Conservation (phyloP, 1,284 basidiomycete genomes). For the Ganoderma sp. region DNA sequence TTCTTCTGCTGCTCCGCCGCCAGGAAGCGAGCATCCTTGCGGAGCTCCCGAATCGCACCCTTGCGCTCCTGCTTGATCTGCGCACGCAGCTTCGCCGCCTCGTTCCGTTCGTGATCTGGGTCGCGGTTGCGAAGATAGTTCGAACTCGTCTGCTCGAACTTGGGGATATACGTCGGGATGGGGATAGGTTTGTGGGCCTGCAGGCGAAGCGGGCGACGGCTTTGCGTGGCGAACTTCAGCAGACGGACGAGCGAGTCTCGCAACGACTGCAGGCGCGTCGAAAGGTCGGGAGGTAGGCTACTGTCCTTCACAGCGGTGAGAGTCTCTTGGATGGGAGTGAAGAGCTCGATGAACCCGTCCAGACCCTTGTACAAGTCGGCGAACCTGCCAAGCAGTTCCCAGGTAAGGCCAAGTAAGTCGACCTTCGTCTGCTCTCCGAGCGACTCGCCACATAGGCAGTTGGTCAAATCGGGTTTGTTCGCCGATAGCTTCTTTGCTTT, state of each 20-base stretch:
- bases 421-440: slow-evolving; percentile 68
- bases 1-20: slow-evolving; percentile 86
- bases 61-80: slow-evolving; percentile 97
- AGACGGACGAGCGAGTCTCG: slow-evolving; percentile 57
- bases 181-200: slow-evolving; percentile 98
- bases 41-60: slow-evolving; percentile 94
- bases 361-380: slow-evolving; percentile 79
- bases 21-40: slow-evolving; percentile 95
- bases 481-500: slow-evolving; percentile 48
- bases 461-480: slow-evolving; percentile 54
- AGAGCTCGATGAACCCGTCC: slow-evolving; percentile 86
- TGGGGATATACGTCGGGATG: slow-evolving; percentile 91
- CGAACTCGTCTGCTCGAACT: slow-evolving; percentile 88
- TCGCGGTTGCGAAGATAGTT: slow-evolving; percentile 85
- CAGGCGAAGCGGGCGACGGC: slow-evolving; percentile 81
- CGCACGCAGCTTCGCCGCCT: slow-evolving; percentile 83
- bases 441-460: slow-evolving; percentile 46
- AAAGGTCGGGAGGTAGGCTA: slow-evolving; percentile 55
- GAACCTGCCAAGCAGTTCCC: slow-evolving; percentile 70
- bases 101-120: slow-evolving; percentile 92
- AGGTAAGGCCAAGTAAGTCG: slow-evolving; percentile 64
- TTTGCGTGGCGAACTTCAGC: slow-evolving; percentile 74
- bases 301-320: slow-evolving; percentile 59
- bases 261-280: slow-evolving; percentile 33
- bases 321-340: slow-evolving; percentile 68